Evolutionary conservation across 176 grass and related monocot genomes (phyloP), one percentile per base, ranked within the genome.

Genomic region (Triticum dicoccoides): DNA sequence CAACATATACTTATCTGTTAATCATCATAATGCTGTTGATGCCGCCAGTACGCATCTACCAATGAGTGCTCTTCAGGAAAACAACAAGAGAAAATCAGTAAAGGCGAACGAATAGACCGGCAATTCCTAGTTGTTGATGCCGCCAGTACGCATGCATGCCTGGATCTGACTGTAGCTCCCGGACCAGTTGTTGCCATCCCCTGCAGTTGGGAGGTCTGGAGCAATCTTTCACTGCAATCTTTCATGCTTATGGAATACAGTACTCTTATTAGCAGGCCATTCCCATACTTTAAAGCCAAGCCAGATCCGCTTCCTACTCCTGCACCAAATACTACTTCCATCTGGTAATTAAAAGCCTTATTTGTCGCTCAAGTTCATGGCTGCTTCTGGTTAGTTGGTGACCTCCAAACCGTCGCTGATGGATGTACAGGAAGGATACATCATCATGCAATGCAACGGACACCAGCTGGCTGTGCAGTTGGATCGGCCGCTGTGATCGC

Each of bases 391-490:
- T n/a, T 52, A 29, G 35, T 82, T 1, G 11, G 62, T 76, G 70
- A 54, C 72, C 34, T 77, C 86, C 71, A 78, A 47, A 61, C 72
- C 8, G 13, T 77, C 39, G 10, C n/a, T 34, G 86, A 82, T 35
- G 44, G 45, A 34, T 44, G 65, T 18, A 18, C 68, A 81, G 30
- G 12, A 35, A 5, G 8, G 51, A 54, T 54, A 17, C 51, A 54
- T 54, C 25, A 68, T 77, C 23, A 27, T 23, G 62, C 44, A 9
- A 9, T 23, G 62, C 70, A 13, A 11, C 62, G 29, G 41, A 27
- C 67, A 81, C 80, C 39, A 74, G 75, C 29, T 82, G 58, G 71
- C 34, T 3, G 54, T 82, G 45, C 70, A 58, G 70, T 87, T 87
- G 61, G 30, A 42, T 59, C 61, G n/a, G 58, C 45, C 18, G 58